These are phyloP conservation scores for Brassica nigra DNA, from an alignment of 345 rosid genomes.

Conservation along the genomic window DNA sequence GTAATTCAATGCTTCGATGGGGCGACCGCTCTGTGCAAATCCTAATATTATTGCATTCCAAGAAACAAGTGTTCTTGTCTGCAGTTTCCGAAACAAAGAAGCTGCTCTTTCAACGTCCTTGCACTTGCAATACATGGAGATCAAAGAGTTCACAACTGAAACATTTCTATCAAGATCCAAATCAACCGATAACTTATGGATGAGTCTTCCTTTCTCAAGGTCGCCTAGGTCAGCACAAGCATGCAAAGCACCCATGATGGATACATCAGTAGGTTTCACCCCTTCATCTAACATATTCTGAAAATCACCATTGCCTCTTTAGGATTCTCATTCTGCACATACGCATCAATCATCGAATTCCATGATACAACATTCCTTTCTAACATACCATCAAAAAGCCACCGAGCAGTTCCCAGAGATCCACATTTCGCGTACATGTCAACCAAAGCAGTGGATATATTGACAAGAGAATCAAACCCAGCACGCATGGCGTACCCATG, in stretches of 20 bases:
- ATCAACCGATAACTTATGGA: slow-evolving; percentile 55
- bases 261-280: slow-evolving; percentile 66
- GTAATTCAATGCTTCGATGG: slow-evolving; percentile 63
- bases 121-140: slow-evolving; percentile 82
- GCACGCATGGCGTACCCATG: not conserved
- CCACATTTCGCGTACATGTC: slow-evolving; percentile 82
- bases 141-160: slow-evolving; percentile 72
- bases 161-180: slow-evolving; percentile 53
- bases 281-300: slow-evolving; percentile 68
- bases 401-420: slow-evolving; percentile 49
- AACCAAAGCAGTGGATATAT: slow-evolving; percentile 26
- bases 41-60: slow-evolving; percentile 90
- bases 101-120: slow-evolving; percentile 61
- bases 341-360: slow-evolving; percentile 91
- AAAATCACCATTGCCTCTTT: slow-evolving; percentile 59
- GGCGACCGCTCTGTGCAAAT: slow-evolving; percentile 71
- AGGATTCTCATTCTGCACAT: slow-evolving; percentile 65
- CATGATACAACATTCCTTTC: slow-evolving; percentile 66
- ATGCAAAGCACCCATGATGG: slow-evolving; percentile 67
- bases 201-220: slow-evolving; percentile 57
- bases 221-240: slow-evolving; percentile 75
- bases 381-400: slow-evolving; percentile 60
- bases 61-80: slow-evolving; percentile 61
- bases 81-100: slow-evolving; percentile 55
- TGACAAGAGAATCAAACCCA: slow-evolving; percentile 8